Conservation (phyloP, 75 land plant species). For the Cryptomeria japonica region DNA sequence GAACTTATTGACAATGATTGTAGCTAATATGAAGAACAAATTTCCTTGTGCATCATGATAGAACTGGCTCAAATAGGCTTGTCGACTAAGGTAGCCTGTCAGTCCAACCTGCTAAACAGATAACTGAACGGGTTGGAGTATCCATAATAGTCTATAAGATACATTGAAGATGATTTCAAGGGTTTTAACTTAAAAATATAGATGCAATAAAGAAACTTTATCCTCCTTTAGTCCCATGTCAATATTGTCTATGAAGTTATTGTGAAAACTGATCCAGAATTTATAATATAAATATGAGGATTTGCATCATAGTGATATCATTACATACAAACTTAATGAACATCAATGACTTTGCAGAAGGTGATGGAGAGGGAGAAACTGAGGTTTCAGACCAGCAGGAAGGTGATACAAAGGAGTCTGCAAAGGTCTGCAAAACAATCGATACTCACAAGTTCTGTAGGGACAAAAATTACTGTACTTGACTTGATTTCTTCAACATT, state of each 20-base stretch:
- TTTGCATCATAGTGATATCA: neutral
- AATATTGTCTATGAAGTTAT: neutral
- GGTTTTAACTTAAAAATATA: neutral
- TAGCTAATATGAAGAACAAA: neutral
- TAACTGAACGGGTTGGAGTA: neutral
- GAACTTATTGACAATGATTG: neutral
- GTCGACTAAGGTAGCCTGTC: neutral
- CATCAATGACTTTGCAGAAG: constrained; percentile 7
- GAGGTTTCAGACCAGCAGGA: neutral
- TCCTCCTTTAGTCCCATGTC: neutral
- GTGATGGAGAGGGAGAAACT: neutral
- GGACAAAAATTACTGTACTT: neutral
- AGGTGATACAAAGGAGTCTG: neutral
- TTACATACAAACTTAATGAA: neutral
- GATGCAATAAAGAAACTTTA: neutral
- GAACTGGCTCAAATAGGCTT: neutral
- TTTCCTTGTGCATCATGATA: neutral
- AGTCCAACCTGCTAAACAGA: neutral
- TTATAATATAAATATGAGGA: neutral
- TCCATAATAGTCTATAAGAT: neutral
- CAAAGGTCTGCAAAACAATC: constrained; percentile 1
- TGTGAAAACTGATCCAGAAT: neutral
- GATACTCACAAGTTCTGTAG: neutral
- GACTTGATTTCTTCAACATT: constrained; percentile 1
- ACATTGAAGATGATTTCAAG: neutral